Base-by-base conservation (phyloP, 2,329 filamentous ascomycete genomes). In the Aspergillus sp. region DNA sequence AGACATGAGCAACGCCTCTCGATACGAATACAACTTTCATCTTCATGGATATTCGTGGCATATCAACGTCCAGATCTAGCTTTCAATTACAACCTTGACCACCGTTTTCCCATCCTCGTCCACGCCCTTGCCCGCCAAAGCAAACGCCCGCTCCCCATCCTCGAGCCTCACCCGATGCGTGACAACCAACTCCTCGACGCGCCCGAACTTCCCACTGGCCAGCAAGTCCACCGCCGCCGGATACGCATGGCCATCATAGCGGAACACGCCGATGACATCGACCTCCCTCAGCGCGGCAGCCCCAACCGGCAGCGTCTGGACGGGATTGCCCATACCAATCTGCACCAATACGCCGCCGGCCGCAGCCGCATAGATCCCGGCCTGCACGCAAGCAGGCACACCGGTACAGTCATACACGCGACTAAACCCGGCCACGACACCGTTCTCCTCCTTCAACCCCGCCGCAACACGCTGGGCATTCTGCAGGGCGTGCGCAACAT, bases 191-290 rank as follows among this genome's bases (percentile, higher is more conserved):
- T 71, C 64, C 26, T 62, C 61, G 0, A 73, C 66, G 13, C 53
- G 61, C 12, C 61, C 61, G 25, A 74, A 49, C 33, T 64, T 62
- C 4, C 69, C 69, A 30, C 66, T 67, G 2, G 63, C 67, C 42
- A 73, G 53, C 40, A 74, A 50, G 40, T 63, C 64, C 48, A 74
- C 71, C 2, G 70, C 71, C n/a, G 61, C 64, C 0, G 69, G 68
- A 41, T 74, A 74, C 1, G 68, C 69, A 43, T 66, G 61, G 2
- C 53, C 56, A 46, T 70, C 68, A 37, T 74, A 74, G 27, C 71
- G 58, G 52, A 74, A 72, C 5, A 73, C 69, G n/a, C 71, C 71
- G 30, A 74, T 65, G 26, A 74, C 64, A 47, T 74, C 71, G 5
- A 74, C 67, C 49, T 74, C 71, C 20, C 70, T 63, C 39, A 73